Evolutionary conservation across 164 flowering plant genomes (phyloP), one percentile per base, ranked within the genome.

Genomic region (Vitis rotundifolia): DNA sequence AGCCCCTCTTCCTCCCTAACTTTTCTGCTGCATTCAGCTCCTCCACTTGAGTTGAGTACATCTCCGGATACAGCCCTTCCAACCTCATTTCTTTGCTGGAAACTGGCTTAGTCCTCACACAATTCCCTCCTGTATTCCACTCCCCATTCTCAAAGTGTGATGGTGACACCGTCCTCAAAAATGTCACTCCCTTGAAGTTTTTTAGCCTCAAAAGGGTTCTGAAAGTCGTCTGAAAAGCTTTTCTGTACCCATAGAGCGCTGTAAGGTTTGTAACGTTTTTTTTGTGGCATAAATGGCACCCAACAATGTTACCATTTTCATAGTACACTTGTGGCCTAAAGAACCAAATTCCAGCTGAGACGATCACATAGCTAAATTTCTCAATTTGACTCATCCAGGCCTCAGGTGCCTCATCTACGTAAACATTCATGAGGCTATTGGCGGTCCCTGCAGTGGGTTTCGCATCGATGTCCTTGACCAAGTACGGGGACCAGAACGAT

Each of bases 61-160:
- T 18, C 67, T 78, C 80, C 73, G 56, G 14, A 9, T 75, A 53
- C 22, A 47, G 68, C 48, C 76, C 76, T 3, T 77, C 66, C 31
- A 82, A 18, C 48, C n/a, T 71, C 70, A 58, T 53, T 55, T 80
- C 84, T 10, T 63, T 15, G 14, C 72, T 68, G 10, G 66, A 59
- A 47, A 74, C 74, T 9, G 88, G 88, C 60, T 55, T 56, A 48
- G 78, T 82, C 72, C 85, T 76, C 18, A 1, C 48, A 51, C 90
- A 86, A 56, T 66, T 75, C 49, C 89, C 89, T 61, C 89, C 89
- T 15, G 70, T 67, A 28, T 86, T 62, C 89, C 90, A 85, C 1
- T 73, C 73, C 28, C 82, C 89, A 50, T 77, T 80, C 70, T 85
- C 89, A 48, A 79, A 85, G 57, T 85, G 89, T 5, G 81, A 50